Evolutionary conservation across 192 early-diverging fungal species (phyloP), one percentile per base, ranked within the genome.

Genomic region (Pilobolus umbonatus): DNA sequence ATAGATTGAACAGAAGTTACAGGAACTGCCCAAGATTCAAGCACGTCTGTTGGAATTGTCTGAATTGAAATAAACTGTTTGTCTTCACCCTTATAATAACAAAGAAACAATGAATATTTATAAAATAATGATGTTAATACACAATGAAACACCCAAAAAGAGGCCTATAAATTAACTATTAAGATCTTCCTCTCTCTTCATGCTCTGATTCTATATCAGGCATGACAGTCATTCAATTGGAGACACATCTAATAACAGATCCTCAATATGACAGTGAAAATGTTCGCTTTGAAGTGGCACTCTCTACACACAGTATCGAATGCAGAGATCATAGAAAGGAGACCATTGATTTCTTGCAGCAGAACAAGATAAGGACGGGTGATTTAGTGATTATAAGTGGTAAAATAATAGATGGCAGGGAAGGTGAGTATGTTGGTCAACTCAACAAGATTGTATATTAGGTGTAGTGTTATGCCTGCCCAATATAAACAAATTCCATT

Each of bases 21-120:
- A 85, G 35, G 87, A 91, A 69, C 75, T 86, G 12, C 89, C 91
- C 25, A 91, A 93, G 64, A 64, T 89, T 59, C 68, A 91, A 73
- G 76, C 77, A 32, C 69, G 87, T 50, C 66, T 91, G 31, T 69
- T 69, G 38, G 88, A 89, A 68, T 61, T 90, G 49, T 73, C 72
- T 48, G 81, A 67, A 55, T 34, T 81, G 35, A 24, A 51, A 9
- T 38, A 25, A 22, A 22, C 35, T 15, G 17, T 15, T 24, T 38
- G 26, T 24, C 7, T 50, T 17, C 1, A 35, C 14, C 10, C n/a
- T 26, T 31, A n/a, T 35, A 38, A 14, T 24, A n/a, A 17, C 46
- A 22, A 48, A 48, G 14, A 48, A 12, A 1, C 22, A 19, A 11
- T 52, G 49, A 31, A 32, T 52, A 30, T 52, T 34, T 17, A 21